Base-by-base conservation (phyloP, 2,329 filamentous ascomycete species). In the Talaromyces sp. region DNA sequence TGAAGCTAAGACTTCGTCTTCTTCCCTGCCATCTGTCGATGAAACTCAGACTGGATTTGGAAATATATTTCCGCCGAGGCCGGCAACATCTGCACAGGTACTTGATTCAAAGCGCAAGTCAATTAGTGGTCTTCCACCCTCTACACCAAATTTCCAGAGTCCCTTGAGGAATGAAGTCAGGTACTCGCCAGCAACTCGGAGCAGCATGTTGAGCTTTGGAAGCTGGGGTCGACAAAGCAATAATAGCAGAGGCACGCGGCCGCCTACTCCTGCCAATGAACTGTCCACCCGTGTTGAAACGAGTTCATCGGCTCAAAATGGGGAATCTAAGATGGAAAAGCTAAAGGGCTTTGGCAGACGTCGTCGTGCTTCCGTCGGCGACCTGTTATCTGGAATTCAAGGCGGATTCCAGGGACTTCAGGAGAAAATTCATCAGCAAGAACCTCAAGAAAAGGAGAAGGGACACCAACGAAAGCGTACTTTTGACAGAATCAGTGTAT, bases 311-410 rank as follows among this genome's bases (percentile, higher is more conserved):
- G 54, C 42, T 22, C 56, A 47, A 14, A 60, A 57, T 22, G 40
- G 40, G n/a, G 57, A 60, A 29, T 63, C 66, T 13, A 55, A 61
- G 37, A 63, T 65, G 52, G 60, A 60, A 20, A 70, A 64, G 45
- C 44, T 70, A 50, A 69, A 66, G 46, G 60, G 51, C 30, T 63
- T 68, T 20, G 56, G 62, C n/a, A 63, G 56, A 35, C 62, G 65
- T 24, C 66, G 65, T 16, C 62, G 66, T 16, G 49, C 59, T 13
- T 70, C 68, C 2, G 57, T 65, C 16, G 56, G 61, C 22, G 61
- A 62, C 53, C 47, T 63, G 9, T 41, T 61, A 16, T 42, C 64
- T 20, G 55, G 52, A 9, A 42, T 63, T 41, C 60, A 61, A 49
- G 58, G 60, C 20, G 57, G 51, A 24, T 39, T 55, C n/a, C 60